Evolutionary conservation across 768 basidiomycete species (phyloP).

Genomic region (Termitomyces sp.): DNA sequence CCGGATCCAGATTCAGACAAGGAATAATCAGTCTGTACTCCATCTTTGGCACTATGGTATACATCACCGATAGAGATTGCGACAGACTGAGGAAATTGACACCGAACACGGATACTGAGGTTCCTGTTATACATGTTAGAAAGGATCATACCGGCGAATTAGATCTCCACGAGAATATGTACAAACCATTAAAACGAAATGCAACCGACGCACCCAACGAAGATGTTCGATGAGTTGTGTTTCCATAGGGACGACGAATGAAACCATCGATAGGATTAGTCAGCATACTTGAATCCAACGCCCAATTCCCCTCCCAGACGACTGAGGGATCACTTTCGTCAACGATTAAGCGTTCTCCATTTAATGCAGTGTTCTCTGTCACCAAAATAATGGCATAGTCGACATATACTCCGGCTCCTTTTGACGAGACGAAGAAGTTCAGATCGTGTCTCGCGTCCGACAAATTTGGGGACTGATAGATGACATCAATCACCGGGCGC

Average conservation of each 20-base stretch:
- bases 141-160: neutral
- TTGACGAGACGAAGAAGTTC: too few species aligned
- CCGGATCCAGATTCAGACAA: too few species aligned
- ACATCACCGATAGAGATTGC: neutral
- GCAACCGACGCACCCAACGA: neutral
- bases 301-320: neutral
- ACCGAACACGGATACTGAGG: neutral
- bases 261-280: too few species aligned
- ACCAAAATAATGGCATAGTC: too few species aligned
- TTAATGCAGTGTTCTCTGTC: neutral
- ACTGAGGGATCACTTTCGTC: too few species aligned
- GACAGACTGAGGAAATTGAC: neutral
- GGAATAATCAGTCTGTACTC: neutral
- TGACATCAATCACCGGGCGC: too few species aligned
- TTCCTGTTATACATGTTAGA: neutral
- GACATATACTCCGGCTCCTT: too few species aligned
- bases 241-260: neutral
- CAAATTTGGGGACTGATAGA: too few species aligned
- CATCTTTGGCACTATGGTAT: neutral
- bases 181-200: neutral
- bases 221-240: neutral
- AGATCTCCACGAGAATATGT: neutral
- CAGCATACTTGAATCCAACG: neutral
- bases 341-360: neutral
- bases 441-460: too few species aligned